Conservation (phyloP, 805 yeast genomes). For the Hermanozyma aechmeae region DNA sequence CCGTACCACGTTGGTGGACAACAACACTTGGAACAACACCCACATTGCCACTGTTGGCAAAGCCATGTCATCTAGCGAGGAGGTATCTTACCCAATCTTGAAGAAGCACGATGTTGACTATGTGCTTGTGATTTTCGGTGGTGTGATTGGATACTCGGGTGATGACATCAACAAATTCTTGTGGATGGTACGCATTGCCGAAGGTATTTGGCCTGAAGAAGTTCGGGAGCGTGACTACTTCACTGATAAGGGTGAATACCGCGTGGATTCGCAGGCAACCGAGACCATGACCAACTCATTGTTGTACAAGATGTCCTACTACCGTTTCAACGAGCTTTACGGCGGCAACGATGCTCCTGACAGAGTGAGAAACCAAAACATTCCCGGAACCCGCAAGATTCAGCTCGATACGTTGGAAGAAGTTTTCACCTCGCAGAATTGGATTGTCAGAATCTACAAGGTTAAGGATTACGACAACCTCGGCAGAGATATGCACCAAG, state of each 20-base stretch:
- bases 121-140: constrained; percentile 89
- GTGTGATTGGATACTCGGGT: constrained; percentile 85
- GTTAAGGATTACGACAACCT: constrained; percentile 80
- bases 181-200: constrained; percentile 99
- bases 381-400: constrained; percentile 40
- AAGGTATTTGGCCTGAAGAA: constrained; percentile 99
- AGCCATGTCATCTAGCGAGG: constrained; percentile 90
- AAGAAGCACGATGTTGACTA: constrained; percentile 92
- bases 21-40: constrained; percentile 98
- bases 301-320: constrained; percentile 91
- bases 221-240: constrained; percentile 78
- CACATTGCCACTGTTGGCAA: constrained; percentile 99
- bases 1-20: constrained; percentile 94
- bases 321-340: constrained; percentile 70
- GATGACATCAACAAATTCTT: constrained; percentile 94
- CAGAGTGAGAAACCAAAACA: constrained; percentile 80
- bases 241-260: constrained; percentile 79
- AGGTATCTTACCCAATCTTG: constrained; percentile 78
- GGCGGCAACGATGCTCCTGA: constrained; percentile 58
- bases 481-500: constrained; percentile 68
- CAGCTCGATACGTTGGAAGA: constrained; percentile 77
- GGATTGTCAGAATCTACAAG: constrained; percentile 92
- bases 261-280: constrained; percentile 75
- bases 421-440: constrained; percentile 90
- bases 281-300: constrained; percentile 80